Percentiles rank a stretch among this genome's conserved stretches.
These are phyloP conservation scores for Fusarium dlaminii DNA, from an alignment of 2,329 filamentous ascomycete genomes.

Conservation along the genomic window DNA sequence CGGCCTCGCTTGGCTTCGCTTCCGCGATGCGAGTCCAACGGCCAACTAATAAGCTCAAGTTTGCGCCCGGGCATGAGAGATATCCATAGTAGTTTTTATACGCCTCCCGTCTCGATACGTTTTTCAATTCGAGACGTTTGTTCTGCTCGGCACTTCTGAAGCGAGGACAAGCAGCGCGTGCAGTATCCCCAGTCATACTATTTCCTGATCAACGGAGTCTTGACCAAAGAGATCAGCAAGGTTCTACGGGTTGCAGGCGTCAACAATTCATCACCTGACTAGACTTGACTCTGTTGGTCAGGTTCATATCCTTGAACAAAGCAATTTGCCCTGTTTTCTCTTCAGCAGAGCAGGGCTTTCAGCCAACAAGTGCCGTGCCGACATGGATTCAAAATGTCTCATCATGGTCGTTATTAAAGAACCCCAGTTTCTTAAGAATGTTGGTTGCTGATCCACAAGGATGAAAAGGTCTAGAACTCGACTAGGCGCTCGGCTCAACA, in stretches of 20 bases:
- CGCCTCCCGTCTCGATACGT: conserved; percentile 23
- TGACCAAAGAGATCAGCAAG: conserved; percentile 9
- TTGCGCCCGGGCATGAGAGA: conserved; percentile 22
- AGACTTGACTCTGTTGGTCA: conserved; percentile 33
- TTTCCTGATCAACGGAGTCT: neutral
- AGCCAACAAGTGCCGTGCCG: conserved; percentile 27
- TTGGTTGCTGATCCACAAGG: conserved; percentile 16
- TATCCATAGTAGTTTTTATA: conserved; percentile 5
- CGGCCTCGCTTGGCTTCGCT: conserved; percentile 14
- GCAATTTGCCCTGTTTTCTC: neutral
- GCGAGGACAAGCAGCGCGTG: neutral
- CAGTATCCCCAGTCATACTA: neutral
- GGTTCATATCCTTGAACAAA: neutral
- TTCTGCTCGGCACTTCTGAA: conserved; percentile 25
- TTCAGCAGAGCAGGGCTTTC: neutral
- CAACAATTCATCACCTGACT: conserved; percentile 40
- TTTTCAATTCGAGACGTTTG: conserved; percentile 6
- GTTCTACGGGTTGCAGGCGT: conserved; percentile 37
- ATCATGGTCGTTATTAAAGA: conserved; percentile 1
- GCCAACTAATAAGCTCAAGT: conserved; percentile 27
- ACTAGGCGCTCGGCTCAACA: conserved; percentile 1
- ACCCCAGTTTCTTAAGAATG: conserved; percentile 26
- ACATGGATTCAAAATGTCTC: conserved; percentile 23
- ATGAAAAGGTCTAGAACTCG: conserved; percentile 23
- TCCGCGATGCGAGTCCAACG: conserved; percentile 12